phyloP scores from a whole-genome alignment of 306 rosid species.

The Vigna mungo region DNA sequence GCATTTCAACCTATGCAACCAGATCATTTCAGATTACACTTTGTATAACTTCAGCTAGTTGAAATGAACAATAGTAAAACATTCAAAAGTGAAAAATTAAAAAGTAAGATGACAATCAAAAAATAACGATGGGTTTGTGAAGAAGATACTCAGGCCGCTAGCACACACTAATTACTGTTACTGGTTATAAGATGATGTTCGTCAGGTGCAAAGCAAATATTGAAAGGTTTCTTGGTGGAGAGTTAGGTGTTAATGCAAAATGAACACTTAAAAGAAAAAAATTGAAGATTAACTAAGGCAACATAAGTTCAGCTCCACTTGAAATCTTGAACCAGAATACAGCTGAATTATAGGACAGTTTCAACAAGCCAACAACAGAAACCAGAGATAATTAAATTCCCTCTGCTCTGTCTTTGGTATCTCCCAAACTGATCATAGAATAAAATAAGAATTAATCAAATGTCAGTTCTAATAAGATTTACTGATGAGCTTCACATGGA shows the following conservation, averaged over 20 bases:
- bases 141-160: slow-evolving; percentile 15
- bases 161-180: slow-evolving; percentile 21
- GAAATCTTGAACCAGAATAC: slow-evolving; percentile 23
- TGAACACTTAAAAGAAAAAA: background rate
- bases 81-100: slow-evolving; percentile 13
- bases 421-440: slow-evolving; percentile 2
- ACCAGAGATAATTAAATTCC: slow-evolving; percentile 25
- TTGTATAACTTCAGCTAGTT: slow-evolving; percentile 33
- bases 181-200: slow-evolving; percentile 4
- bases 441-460: slow-evolving; percentile 27
- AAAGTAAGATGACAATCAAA: slow-evolving; percentile 29
- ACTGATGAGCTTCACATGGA: slow-evolving; percentile 1
- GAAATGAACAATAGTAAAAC: slow-evolving; percentile 14
- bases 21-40: slow-evolving; percentile 33
- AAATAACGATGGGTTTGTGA: slow-evolving; percentile 26
- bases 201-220: slow-evolving; percentile 9
- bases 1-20: slow-evolving; percentile 73
- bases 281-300: background rate
- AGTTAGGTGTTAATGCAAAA: slow-evolving; percentile 8
- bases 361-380: slow-evolving; percentile 29
- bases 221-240: background rate
- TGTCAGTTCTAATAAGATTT: background rate
- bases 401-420: slow-evolving; percentile 8
- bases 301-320: background rate
- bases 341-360: slow-evolving; percentile 23